A percentile compares a stretch with the other conserved stretches of the same genome.
Evolutionary conservation across 148 eudicot genomes (phyloP).

Genomic region (Polygonum aviculare): DNA sequence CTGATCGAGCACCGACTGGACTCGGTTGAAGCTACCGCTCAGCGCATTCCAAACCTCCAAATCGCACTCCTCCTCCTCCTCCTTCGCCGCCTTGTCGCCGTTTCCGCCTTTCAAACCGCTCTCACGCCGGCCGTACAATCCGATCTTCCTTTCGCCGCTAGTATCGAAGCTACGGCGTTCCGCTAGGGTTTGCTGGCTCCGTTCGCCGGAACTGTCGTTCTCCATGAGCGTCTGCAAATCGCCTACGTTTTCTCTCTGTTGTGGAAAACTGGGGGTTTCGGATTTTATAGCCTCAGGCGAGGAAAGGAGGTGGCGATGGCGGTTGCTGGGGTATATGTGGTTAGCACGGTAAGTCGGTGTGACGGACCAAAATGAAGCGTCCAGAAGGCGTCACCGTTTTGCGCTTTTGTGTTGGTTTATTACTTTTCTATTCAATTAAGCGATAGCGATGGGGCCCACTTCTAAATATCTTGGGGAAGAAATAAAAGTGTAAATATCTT

Average conservation of each 20-base stretch:
- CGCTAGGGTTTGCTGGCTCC: conserved; percentile 7
- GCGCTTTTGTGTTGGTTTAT: not conserved
- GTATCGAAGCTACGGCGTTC: not conserved
- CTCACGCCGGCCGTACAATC: not conserved
- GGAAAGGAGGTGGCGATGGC: not conserved
- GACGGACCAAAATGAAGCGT: not conserved
- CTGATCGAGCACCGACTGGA: conserved; percentile 49
- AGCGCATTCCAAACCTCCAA: conserved; percentile 33
- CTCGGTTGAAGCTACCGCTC: conserved; percentile 33
- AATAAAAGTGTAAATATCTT: not conserved
- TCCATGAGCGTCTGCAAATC: not conserved
- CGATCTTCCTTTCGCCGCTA: conserved; percentile 8
- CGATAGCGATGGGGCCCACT: not conserved
- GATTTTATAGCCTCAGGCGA: not conserved
- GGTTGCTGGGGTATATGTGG: not conserved
- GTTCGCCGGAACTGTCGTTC: not conserved
- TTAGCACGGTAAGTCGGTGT: not conserved
- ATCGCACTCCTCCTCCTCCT: conserved; percentile 11
- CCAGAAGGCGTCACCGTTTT: not conserved
- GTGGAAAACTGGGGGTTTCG: not conserved
- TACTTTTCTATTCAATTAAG: not conserved
- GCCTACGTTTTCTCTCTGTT: not conserved
- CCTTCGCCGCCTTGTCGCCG: conserved; percentile 1
- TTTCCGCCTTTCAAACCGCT: not conserved
- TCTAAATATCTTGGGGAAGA: not conserved